Evolutionary conservation across 805 yeast genomes (phyloP).

Genomic region (Ogataea populi-albae): DNA sequence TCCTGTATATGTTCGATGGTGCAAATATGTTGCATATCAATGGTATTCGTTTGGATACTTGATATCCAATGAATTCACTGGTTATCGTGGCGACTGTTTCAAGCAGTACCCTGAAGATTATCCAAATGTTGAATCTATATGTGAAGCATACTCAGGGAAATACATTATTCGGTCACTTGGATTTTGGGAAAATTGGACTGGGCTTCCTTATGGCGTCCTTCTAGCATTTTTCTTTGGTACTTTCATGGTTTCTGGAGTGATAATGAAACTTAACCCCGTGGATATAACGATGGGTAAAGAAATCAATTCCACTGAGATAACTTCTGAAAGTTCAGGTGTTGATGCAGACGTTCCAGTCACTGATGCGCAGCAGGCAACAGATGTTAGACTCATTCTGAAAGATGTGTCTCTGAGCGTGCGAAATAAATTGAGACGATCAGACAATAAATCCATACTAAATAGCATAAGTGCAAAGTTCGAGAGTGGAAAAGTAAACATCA

Average conservation of each 20-base stretch:
- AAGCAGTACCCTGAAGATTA: constrained; percentile 33
- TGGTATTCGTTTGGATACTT: constrained; percentile 79
- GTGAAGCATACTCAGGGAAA: constrained; percentile 53
- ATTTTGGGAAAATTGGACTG: constrained; percentile 59
- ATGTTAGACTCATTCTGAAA: constrained; percentile 19
- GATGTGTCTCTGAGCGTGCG: constrained; percentile 25
- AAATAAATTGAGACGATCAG: constrained; percentile 14
- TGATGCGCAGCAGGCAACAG: not conserved
- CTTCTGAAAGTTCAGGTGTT: constrained; percentile 14
- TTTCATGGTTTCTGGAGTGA: constrained; percentile 44
- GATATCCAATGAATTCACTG: constrained; percentile 61
- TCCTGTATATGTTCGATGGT: constrained; percentile 88
- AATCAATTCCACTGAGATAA: constrained; percentile 13
- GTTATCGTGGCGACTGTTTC: constrained; percentile 56
- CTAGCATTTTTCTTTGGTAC: constrained; percentile 59
- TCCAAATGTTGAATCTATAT: constrained; percentile 31
- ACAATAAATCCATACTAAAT: constrained; percentile 38
- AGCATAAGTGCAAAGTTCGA: constrained; percentile 50
- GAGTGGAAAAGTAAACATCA: constrained; percentile 61
- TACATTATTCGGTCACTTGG: constrained; percentile 58
- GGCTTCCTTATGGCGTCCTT: constrained; percentile 59
- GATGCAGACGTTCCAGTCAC: constrained; percentile 1
- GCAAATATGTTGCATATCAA: constrained; percentile 68
- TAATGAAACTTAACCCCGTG: constrained; percentile 47
- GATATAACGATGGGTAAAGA: constrained; percentile 50